Evolutionary conservation across 2,329 filamentous ascomycete species (phyloP).

Genomic region (Myotisia sp.): DNA sequence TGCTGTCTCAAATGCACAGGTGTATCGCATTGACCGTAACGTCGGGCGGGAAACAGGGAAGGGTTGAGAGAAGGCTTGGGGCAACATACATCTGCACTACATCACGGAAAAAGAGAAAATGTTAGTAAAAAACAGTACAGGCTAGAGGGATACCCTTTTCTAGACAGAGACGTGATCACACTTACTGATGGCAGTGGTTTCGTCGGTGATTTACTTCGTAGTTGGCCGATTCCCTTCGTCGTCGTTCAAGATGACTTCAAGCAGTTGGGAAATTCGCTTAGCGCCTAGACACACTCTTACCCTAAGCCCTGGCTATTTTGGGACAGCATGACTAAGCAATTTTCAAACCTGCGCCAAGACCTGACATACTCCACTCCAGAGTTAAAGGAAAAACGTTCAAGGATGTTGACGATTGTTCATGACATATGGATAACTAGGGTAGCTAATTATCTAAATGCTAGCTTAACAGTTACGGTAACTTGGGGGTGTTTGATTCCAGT

Average conservation of each 20-base stretch:
- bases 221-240: conserved; percentile 20
- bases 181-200: conserved; percentile 34
- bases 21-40: conserved; percentile 16
- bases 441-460: too few relatives aligned
- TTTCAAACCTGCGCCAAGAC: too few relatives aligned
- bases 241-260: conserved; percentile 7
- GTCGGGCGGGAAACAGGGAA: conserved; percentile 11
- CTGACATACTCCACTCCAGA: too few relatives aligned
- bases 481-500: too few relatives aligned
- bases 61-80: conserved; percentile 14
- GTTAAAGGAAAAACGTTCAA: too few relatives aligned
- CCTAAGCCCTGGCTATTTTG: conserved; percentile 27
- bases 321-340: too few relatives aligned
- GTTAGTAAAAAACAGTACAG: conserved; percentile 32
- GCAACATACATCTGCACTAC: conserved; percentile 79
- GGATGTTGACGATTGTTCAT: too few relatives aligned
- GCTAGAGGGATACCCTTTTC: conserved; percentile 6
- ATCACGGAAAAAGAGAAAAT: conserved; percentile 21
- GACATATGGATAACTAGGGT: too few relatives aligned
- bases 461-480: too few relatives aligned
- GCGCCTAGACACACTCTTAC: conserved; percentile 26
- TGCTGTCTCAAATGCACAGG: too few relatives aligned
- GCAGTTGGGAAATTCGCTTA: conserved; percentile 32
- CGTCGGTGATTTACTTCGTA: conserved; percentile 16
- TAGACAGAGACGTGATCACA: too few relatives aligned